Conservation (phyloP, 2,329 filamentous ascomycete species). For the Phoma herbarum region DNA sequence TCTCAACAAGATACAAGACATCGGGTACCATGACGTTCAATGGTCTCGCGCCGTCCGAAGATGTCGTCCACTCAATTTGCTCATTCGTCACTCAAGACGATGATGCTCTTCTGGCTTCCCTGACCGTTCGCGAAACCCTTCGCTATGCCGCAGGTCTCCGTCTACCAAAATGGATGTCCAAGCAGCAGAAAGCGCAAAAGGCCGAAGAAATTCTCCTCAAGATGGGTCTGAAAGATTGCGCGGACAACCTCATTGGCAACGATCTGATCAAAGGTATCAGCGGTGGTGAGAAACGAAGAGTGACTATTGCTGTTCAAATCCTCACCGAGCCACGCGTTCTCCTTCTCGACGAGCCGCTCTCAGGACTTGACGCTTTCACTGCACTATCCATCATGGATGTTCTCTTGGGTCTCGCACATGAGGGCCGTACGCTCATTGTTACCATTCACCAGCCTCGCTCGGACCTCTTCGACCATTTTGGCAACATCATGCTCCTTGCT, state of each 20-base stretch:
- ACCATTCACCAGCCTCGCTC: conserved; percentile 81
- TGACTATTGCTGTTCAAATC: conserved; percentile 80
- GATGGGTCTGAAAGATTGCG: conserved; percentile 81
- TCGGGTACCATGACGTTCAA: conserved; percentile 75
- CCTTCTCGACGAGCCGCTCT: conserved; percentile 79
- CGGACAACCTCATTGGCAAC: conserved; percentile 76
- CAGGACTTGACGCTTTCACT: conserved; percentile 79
- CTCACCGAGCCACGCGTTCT: conserved; percentile 77
- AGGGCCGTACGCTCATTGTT: conserved; percentile 77
- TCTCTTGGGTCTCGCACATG: conserved; percentile 72
- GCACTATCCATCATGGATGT: conserved; percentile 77
- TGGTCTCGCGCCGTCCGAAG: conserved; percentile 70
- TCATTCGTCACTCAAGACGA: conserved; percentile 84
- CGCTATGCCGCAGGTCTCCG: conserved; percentile 72
- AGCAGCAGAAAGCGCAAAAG: conserved; percentile 69
- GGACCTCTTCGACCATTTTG: conserved; percentile 75
- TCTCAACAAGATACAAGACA: conserved; percentile 68
- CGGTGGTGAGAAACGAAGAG: conserved; percentile 79
- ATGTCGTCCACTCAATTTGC: conserved; percentile 74
- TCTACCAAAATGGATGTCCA: conserved; percentile 74
- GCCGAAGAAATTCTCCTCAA: conserved; percentile 77
- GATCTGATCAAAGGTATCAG: conserved; percentile 80
- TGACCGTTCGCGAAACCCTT: conserved; percentile 79
- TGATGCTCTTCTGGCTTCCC: conserved; percentile 74
- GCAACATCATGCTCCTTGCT: conserved; percentile 74